Conservation (phyloP, 2,329 filamentous ascomycete species). For the Microcyclosporella mali region DNA sequence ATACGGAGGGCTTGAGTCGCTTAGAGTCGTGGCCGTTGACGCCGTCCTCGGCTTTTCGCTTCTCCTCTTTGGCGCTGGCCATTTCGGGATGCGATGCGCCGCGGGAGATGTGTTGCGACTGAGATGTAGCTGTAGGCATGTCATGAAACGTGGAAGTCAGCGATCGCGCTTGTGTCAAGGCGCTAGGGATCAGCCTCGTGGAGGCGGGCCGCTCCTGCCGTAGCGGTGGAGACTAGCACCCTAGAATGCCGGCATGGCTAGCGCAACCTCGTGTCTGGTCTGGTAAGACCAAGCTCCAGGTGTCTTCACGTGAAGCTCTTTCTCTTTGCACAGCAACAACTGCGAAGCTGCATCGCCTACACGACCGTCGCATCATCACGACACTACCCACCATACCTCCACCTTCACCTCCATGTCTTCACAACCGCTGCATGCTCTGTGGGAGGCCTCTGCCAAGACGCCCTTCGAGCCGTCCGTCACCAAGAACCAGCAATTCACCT, state of each 20-base stretch:
- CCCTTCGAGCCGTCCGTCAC: slow-evolving; percentile 73
- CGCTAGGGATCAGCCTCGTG: not conserved
- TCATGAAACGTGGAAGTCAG: too few relatives aligned
- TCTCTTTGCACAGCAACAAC: too few relatives aligned
- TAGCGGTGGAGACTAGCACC: too few relatives aligned
- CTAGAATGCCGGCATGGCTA: too few relatives aligned
- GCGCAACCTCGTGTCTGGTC: too few relatives aligned
- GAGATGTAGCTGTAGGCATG: too few relatives aligned
- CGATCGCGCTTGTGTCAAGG: not conserved
- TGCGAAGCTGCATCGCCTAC: too few relatives aligned
- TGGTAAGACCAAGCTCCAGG: not conserved
- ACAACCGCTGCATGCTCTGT: slow-evolving; percentile 74
- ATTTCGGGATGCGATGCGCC: slow-evolving; percentile 8
- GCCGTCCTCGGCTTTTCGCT: slow-evolving; percentile 70
- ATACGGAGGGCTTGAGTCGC: slow-evolving; percentile 50
- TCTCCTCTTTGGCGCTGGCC: slow-evolving; percentile 33
- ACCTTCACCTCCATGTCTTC: slow-evolving; percentile 54
- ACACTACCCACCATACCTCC: not conserved
- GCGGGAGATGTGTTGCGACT: not conserved
- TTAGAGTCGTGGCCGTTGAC: slow-evolving; percentile 52
- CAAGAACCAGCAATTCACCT: slow-evolving; percentile 77
- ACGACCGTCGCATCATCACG: not conserved
- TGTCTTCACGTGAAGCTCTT: not conserved
- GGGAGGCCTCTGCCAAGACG: slow-evolving; percentile 84
- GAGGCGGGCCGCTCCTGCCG: not conserved